phyloP scores from a whole-genome alignment of 2,329 filamentous ascomycete species.

The Graphium sp. region DNA sequence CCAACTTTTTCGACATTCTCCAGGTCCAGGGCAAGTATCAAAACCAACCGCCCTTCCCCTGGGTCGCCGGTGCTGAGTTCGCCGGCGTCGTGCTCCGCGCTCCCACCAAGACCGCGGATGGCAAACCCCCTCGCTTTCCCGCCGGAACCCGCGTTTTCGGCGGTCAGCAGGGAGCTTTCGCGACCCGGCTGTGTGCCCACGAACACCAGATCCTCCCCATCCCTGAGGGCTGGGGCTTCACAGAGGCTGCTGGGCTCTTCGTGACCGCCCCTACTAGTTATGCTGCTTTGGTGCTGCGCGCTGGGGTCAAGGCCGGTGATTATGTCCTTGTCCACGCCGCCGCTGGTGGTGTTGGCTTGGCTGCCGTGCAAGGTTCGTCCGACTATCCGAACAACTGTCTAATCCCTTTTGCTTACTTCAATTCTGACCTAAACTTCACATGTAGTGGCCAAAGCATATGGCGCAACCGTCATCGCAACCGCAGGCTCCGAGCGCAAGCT shows the following conservation, averaged over 20 bases:
- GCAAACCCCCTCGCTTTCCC: slow-evolving; percentile 46
- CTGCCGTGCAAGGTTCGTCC: slow-evolving; percentile 58
- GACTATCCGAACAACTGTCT: not conserved
- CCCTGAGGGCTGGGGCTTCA: slow-evolving; percentile 66
- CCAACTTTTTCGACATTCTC: slow-evolving; percentile 95
- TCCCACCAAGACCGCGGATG: slow-evolving; percentile 31
- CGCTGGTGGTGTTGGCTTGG: slow-evolving; percentile 78
- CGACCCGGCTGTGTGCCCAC: slow-evolving; percentile 50
- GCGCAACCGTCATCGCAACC: slow-evolving; percentile 85
- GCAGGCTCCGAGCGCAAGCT: slow-evolving; percentile 69
- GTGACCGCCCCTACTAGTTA: slow-evolving; percentile 88
- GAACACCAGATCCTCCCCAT: slow-evolving; percentile 58
- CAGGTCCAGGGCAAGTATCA: slow-evolving; percentile 96
- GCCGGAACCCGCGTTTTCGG: slow-evolving; percentile 77
- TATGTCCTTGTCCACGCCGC: slow-evolving; percentile 84
- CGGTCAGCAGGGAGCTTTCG: slow-evolving; percentile 71
- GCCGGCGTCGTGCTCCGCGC: slow-evolving; percentile 57
- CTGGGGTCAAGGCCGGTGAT: slow-evolving; percentile 62
- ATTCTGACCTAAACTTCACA: not conserved
- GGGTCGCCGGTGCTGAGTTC: slow-evolving; percentile 79
- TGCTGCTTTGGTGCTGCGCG: slow-evolving; percentile 63
- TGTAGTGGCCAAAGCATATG: slow-evolving; percentile 69
- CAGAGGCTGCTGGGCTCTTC: slow-evolving; percentile 75
- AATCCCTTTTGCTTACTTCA: not conserved
- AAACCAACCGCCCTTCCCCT: slow-evolving; percentile 74